These are phyloP conservation scores for Limonium bicolor DNA, from an alignment of 148 eudicot genomes.

Conservation along the genomic window DNA sequence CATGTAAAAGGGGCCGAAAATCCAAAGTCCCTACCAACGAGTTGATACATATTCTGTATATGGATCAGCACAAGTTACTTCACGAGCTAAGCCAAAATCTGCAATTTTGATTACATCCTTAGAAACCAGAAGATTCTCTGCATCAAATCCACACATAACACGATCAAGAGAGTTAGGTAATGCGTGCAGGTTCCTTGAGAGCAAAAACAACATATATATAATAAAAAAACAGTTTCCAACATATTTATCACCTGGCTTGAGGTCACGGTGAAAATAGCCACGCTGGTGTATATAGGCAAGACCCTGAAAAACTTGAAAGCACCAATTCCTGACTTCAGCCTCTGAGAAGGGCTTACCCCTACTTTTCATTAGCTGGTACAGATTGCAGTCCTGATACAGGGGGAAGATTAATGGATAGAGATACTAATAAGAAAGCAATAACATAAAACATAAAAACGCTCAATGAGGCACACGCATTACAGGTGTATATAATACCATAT, in stretches of 20 bases:
- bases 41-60: slow-evolving; percentile 88
- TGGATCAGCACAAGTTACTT: slow-evolving; percentile 61
- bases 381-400: slow-evolving; percentile 49
- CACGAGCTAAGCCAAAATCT: slow-evolving; percentile 99
- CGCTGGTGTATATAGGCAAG: slow-evolving; percentile 88
- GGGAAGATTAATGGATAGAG: neutral
- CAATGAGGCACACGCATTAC: neutral
- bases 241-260: slow-evolving; percentile 98
- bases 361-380: slow-evolving; percentile 74
- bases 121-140: slow-evolving; percentile 81
- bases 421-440: neutral
- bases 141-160: neutral
- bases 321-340: slow-evolving; percentile 74
- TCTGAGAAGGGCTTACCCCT: slow-evolving; percentile 61
- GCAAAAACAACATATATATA: neutral
- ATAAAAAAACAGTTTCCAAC: neutral
- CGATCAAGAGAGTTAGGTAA: neutral
- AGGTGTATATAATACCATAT: slow-evolving; percentile 62
- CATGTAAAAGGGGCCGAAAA: neutral
- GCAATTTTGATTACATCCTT: slow-evolving; percentile 72
- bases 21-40: slow-evolving; percentile 46
- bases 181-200: neutral
- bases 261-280: slow-evolving; percentile 95
- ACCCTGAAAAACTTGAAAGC: slow-evolving; percentile 91
- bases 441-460: slow-evolving; percentile 1